Evolutionary conservation across 805 yeast species (phyloP), one percentile per base, ranked within the genome.

Genomic region (Nakazawaea pomicola): DNA sequence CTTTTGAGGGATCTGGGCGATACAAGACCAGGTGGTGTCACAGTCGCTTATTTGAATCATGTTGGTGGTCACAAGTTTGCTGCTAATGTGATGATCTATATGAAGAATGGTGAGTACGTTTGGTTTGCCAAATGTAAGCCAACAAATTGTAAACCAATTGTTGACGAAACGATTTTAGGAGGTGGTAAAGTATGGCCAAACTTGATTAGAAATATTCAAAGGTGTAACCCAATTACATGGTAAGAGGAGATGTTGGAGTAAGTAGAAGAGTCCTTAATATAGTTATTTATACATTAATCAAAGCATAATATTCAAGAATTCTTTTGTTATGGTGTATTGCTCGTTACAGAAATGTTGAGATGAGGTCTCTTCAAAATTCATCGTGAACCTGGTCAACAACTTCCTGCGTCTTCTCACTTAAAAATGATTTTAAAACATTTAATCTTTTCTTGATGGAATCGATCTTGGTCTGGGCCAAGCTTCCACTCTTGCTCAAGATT

Each of bases 31-130:
- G 80, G 71, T 24, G 98, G 97, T 6, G 86, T 83, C 1, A 64
- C 67, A 5, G 87, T 89, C 2, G 67, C 73, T 2, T 89, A 59
- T 51, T 74, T 84, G 23, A 89, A 86, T 54, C 99, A 91, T 59
- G 84, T 91, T 20, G 99, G 99, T 6, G 98, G 98, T 4, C 99
- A 91, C 62, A 93, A 93, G 60, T 93, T 69, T 61, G 88, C 93
- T 1, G 97, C 97, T 2, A 91, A 91, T 58, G 84, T 87, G 3
- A 70, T 88, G 38, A 75, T 91, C 12, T 89, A 88, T 56, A 63
- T 79, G 48, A 78, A 72, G 48, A 64, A 75, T 9, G 95, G 93
- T 5, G 84, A 85, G 49, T 79, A 81, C 44, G 74, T 89, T 21
- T 89, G 97, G 97, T 65, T 87, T 55, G 99, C 95, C 1, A 72